Evolutionary conservation across 2,329 filamentous ascomycete species (phyloP), one percentile per base, ranked within the genome.

Genomic region (Aspergillus pseudotamarii): DNA sequence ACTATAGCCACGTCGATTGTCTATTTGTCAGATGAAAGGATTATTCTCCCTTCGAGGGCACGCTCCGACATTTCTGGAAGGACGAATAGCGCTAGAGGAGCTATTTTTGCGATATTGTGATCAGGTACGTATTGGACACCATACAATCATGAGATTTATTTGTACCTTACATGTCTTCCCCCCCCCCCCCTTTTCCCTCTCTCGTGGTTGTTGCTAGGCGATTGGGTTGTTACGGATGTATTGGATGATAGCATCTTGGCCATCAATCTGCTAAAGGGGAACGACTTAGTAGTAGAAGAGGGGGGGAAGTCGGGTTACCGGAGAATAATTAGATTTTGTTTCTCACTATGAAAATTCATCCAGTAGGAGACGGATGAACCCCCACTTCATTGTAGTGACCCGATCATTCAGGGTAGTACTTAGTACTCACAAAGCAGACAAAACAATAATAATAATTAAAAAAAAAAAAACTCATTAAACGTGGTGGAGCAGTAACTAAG

Each of bases 31-130:
- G 34, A 55, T 38, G 11, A 26, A 38, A 38, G 21, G n/a, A 38
- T 36, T 41, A 9, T 19, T 16, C n/a, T 9, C 32, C 16, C 51
- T 38, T 55, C 32, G 11, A 55, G 51, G 32, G 32, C 32, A 36
- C 12, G 32, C 34, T 16, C 32, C 51, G 51, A 41, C 51, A 55
- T 38, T 55, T 55, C 51, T 55, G 32, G 51, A 55, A 55, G 34
- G 32, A 38, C 51, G 34, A 55, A 55, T 55, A 38, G 51, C 21
- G 51, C 12, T 38, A 28, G 51, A 12, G 34, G 51, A n/a, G 34
- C 51, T 55, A 19, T 55, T 55, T 38, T 38, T 36, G n/a, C 21
- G 51, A 38, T 55, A 38, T 10, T 23, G 12, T 38, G 51, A 41
- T 38, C 34, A 26, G 51, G 51, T 36, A 38, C 23, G 51, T 36